Evolutionary conservation across 2,329 filamentous ascomycete genomes (phyloP).

Genomic region (Xylaria digitata): DNA sequence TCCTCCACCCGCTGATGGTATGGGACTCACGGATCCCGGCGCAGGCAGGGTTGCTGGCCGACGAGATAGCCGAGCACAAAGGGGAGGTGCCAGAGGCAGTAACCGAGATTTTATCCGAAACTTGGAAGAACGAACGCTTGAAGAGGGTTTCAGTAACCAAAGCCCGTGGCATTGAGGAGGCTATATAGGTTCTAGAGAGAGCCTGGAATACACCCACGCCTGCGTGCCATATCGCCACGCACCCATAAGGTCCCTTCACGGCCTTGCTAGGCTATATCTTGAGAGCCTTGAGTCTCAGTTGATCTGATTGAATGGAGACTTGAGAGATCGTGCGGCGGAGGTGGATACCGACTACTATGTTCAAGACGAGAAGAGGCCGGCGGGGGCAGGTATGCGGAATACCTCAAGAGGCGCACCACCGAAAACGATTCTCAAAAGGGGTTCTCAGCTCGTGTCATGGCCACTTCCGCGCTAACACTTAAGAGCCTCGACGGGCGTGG

Average conservation of each 20-base stretch:
- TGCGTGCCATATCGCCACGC: slow-evolving; percentile 24
- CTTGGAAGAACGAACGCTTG: slow-evolving; percentile 91
- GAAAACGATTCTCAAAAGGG: slow-evolving; percentile 17
- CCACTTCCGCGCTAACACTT: neutral
- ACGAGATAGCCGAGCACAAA: slow-evolving; percentile 78
- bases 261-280: slow-evolving; percentile 30
- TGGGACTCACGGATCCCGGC: slow-evolving; percentile 71
- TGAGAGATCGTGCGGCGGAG: slow-evolving; percentile 2
- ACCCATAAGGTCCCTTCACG: slow-evolving; percentile 21
- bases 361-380: slow-evolving; percentile 21
- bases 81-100: slow-evolving; percentile 63
- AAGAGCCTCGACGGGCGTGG: slow-evolving; percentile 11
- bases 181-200: slow-evolving; percentile 25
- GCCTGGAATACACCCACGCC: slow-evolving; percentile 19
- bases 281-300: slow-evolving; percentile 12
- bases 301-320: slow-evolving; percentile 3
- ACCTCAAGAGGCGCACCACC: slow-evolving; percentile 22
- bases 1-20: slow-evolving; percentile 87
- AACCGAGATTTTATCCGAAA: slow-evolving; percentile 94
- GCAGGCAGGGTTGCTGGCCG: slow-evolving; percentile 69
- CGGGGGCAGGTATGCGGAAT: slow-evolving; percentile 25
- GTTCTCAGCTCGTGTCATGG: slow-evolving; percentile 12
- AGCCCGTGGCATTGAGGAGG: slow-evolving; percentile 73
- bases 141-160: slow-evolving; percentile 81
- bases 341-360: slow-evolving; percentile 4